Evolutionary conservation across 2,329 filamentous ascomycete genomes (phyloP).

Genomic region (Cladosporium sp.): DNA sequence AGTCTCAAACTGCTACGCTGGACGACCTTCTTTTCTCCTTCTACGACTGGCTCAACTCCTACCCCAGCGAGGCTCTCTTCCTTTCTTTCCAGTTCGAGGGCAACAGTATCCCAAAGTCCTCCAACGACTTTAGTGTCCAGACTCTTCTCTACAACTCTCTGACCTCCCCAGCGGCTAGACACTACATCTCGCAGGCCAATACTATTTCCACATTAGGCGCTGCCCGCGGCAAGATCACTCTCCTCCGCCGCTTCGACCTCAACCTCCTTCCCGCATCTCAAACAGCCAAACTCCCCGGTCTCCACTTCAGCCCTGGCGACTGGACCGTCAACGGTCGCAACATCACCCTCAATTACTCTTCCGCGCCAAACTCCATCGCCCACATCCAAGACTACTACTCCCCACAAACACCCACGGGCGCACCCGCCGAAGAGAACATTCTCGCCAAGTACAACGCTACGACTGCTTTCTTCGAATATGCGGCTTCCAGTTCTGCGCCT

Average conservation of each 20-base stretch:
- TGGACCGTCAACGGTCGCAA: slow-evolving; percentile 48
- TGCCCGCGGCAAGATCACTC: slow-evolving; percentile 42
- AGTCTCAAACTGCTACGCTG: slow-evolving; percentile 47
- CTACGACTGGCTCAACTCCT: slow-evolving; percentile 51
- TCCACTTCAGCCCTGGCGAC: slow-evolving; percentile 47
- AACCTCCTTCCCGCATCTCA: slow-evolving; percentile 40
- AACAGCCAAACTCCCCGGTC: slow-evolving; percentile 43
- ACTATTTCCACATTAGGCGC: slow-evolving; percentile 40
- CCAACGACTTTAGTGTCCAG: slow-evolving; percentile 42
- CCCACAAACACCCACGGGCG: slow-evolving; percentile 35
- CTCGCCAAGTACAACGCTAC: slow-evolving; percentile 49
- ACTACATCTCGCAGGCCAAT: slow-evolving; percentile 43
- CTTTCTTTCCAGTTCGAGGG: slow-evolving; percentile 52
- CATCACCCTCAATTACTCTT: slow-evolving; percentile 44
- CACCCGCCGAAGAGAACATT: slow-evolving; percentile 42
- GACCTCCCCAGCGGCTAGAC: slow-evolving; percentile 40
- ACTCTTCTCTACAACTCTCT: slow-evolving; percentile 41
- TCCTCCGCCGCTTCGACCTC: slow-evolving; percentile 50
- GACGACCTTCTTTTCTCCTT: slow-evolving; percentile 50
- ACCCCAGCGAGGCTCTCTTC: slow-evolving; percentile 49
- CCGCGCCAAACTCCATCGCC: slow-evolving; percentile 39
- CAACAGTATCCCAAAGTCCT: slow-evolving; percentile 35
- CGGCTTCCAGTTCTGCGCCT: slow-evolving; percentile 33
- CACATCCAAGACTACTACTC: slow-evolving; percentile 55
- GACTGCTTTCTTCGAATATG: slow-evolving; percentile 41